Percentiles rank a stretch among this genome's conserved stretches.
phyloP scores from a whole-genome alignment of 2,329 filamentous ascomycete species.

The Colletotrichum gloeosporioides region DNA sequence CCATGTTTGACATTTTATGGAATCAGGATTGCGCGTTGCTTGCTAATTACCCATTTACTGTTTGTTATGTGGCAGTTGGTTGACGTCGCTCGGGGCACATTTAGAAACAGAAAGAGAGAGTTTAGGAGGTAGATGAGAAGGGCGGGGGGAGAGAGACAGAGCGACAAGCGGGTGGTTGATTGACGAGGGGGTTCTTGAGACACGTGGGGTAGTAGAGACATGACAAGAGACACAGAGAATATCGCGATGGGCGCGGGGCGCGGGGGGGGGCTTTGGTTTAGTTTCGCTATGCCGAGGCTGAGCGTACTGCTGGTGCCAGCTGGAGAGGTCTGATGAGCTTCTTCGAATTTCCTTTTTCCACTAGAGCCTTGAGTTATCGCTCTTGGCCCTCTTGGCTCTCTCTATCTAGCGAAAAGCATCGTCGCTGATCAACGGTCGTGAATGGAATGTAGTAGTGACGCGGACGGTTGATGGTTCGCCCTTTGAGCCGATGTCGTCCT shows the following conservation, averaged over 20 bases:
- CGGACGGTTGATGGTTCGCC: not conserved
- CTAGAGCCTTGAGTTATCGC: not conserved
- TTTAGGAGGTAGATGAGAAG: not conserved
- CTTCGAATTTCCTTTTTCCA: not conserved
- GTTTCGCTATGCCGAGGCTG: not conserved
- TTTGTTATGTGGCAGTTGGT: not conserved
- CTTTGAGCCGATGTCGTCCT: not conserved
- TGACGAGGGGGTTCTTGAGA: not conserved
- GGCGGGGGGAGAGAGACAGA: not conserved
- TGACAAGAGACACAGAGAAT: not conserved
- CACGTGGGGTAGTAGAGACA: not conserved
- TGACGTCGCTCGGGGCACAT: not conserved
- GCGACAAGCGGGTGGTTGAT: not conserved
- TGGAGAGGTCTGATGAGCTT: not conserved
- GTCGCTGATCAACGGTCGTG: not conserved
- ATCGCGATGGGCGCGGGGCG: not conserved
- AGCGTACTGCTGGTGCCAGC: not conserved
- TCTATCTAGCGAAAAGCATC: not conserved
- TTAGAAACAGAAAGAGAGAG: not conserved
- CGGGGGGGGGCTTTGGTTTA: not conserved
- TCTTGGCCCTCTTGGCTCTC: not conserved
- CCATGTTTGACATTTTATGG: not conserved
- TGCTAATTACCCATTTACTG: not conserved
- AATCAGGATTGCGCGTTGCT: not conserved
- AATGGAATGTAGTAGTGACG: not conserved